Base-by-base conservation (phyloP, 129 eudicot species). In the Centrapalus pauciflorus region DNA sequence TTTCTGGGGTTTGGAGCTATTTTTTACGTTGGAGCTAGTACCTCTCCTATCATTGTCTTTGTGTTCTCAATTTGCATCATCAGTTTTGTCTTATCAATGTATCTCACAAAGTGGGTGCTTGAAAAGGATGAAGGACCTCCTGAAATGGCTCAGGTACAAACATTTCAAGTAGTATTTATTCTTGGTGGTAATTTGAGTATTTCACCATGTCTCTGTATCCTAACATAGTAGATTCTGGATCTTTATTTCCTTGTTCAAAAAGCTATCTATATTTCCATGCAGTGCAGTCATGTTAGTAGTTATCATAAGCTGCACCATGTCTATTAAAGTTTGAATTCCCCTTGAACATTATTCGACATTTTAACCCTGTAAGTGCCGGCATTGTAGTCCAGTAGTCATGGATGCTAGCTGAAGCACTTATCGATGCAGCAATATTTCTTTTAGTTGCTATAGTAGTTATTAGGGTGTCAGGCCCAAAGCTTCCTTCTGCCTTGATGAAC, bases 71-170 rank as follows among this genome's bases (percentile, higher is more conserved):
- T 93, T 49, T 88, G 98, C 89, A 88, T 93, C 43, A 19, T 84
- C 70, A 93, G 98, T 75, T 88, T 93, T 64, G 55, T 88, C 40
- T 27, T 85, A 67, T 73, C 98, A 7, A 59, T 88, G 60, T 86
- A 93, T 67, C 89, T 93, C 38, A 81, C 87, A 3, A 93, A 88
- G 75, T 93, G 98, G 98, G 98, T 93, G 23, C 91, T 93, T 14
- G 61, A 80, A 14, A 93, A 93, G 85, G 98, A 93, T 74, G 96
- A 93, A 74, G 98, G 98, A 28, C 98, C 98, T 35, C 96, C 96
- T 41, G 98, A 93, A 77, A 93, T 93, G 98, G 82, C 50, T 37
- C 74, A 85, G 97, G 97, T 90, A 82, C 67, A 59, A 19, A 49
- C 4, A 40, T 30, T 21, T 45, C 27, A 50, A 25, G 27, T 37